phyloP scores from a whole-genome alignment of 306 rosid species.

The Trifolium dubium region DNA sequence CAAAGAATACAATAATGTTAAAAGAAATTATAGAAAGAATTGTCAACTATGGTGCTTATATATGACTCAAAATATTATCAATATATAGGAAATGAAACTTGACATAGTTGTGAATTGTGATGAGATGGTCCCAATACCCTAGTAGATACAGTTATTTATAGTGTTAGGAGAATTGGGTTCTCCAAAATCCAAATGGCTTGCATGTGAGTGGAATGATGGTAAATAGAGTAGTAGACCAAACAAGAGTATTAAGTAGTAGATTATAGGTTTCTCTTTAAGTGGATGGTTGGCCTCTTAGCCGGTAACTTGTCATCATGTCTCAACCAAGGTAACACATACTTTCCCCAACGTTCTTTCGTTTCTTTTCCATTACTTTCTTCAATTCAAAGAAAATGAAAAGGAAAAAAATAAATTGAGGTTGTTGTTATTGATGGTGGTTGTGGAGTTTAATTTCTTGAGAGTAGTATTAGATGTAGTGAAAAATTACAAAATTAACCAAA shows the following conservation, averaged over 20 bases:
- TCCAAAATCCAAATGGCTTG: not conserved
- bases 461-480: too few relatives aligned
- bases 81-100: too few relatives aligned
- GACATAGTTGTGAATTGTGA: too few relatives aligned
- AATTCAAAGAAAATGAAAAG: not conserved
- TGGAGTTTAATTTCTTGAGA: too few relatives aligned
- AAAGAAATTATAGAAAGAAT: too few relatives aligned
- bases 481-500: too few relatives aligned
- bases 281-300: slow-evolving; percentile 55
- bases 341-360: slow-evolving; percentile 30
- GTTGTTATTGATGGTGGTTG: too few relatives aligned
- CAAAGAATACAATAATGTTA: too few relatives aligned
- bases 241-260: not conserved
- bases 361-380: slow-evolving; percentile 7
- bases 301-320: slow-evolving; percentile 58
- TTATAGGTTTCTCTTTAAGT: slow-evolving; percentile 53
- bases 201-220: slow-evolving; percentile 65
- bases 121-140: not conserved
- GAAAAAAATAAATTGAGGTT: too few relatives aligned
- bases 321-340: slow-evolving; percentile 49
- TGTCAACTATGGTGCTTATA: too few relatives aligned
- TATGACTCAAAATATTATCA: too few relatives aligned
- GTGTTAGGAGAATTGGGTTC: slow-evolving; percentile 29
- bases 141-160: slow-evolving; percentile 19
- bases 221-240: slow-evolving; percentile 26